Evolutionary conservation across 2,329 filamentous ascomycete species (phyloP).

Genomic region (Boeremia exigua): DNA sequence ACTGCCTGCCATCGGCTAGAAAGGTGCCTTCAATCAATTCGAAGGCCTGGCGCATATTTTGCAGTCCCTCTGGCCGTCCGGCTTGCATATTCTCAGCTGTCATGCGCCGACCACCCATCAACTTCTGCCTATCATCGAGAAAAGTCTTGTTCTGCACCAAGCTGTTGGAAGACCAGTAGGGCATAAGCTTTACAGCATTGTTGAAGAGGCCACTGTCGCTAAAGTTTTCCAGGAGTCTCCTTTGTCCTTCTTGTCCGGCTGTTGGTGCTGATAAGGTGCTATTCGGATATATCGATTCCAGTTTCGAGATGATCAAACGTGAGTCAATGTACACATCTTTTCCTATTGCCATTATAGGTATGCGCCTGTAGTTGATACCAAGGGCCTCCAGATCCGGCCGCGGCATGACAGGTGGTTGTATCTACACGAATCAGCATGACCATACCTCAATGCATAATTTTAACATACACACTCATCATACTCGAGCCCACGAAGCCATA

Average conservation of each 20-base stretch:
- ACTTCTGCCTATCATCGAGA: constrained; percentile 61
- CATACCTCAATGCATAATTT: background rate
- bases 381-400: constrained; percentile 39
- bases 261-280: constrained; percentile 22
- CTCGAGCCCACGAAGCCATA: constrained; percentile 68
- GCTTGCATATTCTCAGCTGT: constrained; percentile 46
- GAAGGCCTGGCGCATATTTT: constrained; percentile 61
- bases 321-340: constrained; percentile 44
- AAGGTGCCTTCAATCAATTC: constrained; percentile 66
- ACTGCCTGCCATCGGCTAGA: constrained; percentile 69
- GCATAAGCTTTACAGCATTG: constrained; percentile 62
- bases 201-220: constrained; percentile 65
- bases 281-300: constrained; percentile 31
- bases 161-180: constrained; percentile 58
- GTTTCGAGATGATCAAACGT: constrained; percentile 38
- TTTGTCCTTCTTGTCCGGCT: constrained; percentile 53
- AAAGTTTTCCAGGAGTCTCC: constrained; percentile 63
- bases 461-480: constrained; percentile 70
- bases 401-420: constrained; percentile 59
- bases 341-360: constrained; percentile 39
- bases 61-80: constrained; percentile 62
- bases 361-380: constrained; percentile 48
- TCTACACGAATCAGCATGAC: constrained; percentile 48
- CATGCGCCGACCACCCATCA: constrained; percentile 53
- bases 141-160: constrained; percentile 65